Conservation (phyloP, 192 early-diverging fungal genomes). For the Coemansia sp. region DNA sequence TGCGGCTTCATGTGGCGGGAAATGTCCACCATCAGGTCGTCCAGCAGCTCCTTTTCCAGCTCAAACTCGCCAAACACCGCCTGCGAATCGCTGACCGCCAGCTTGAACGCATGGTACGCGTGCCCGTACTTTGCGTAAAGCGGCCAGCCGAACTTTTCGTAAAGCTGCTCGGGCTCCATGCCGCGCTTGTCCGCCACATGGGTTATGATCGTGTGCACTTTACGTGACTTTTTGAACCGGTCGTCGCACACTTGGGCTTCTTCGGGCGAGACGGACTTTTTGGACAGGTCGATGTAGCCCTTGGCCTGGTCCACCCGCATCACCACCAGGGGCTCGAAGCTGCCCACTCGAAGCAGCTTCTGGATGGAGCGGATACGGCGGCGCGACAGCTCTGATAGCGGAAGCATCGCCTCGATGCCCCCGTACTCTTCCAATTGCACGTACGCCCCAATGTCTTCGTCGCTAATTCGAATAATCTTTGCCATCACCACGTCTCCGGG, state of each 20-base stretch:
- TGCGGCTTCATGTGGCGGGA: slow-evolving; percentile 91
- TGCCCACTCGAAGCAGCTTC: slow-evolving; percentile 89
- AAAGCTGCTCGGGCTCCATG: slow-evolving; percentile 78
- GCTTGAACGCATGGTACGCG: slow-evolving; percentile 96
- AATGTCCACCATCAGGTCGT: slow-evolving; percentile 82
- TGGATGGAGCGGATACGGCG: slow-evolving; percentile 95
- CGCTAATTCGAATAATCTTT: slow-evolving; percentile 86
- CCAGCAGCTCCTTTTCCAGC: slow-evolving; percentile 59
- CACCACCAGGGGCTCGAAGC: slow-evolving; percentile 90
- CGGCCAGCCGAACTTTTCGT: slow-evolving; percentile 87
- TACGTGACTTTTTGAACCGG: slow-evolving; percentile 90
- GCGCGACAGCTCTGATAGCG: slow-evolving; percentile 87
- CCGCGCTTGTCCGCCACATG: slow-evolving; percentile 81
- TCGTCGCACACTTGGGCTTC: slow-evolving; percentile 90
- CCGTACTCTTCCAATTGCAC: slow-evolving; percentile 94
- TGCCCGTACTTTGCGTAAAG: slow-evolving; percentile 94
- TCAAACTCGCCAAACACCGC: slow-evolving; percentile 79
- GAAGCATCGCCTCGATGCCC: slow-evolving; percentile 97
- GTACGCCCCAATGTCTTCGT: slow-evolving; percentile 89
- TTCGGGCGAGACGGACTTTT: slow-evolving; percentile 86
- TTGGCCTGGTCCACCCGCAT: slow-evolving; percentile 96
- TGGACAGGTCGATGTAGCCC: slow-evolving; percentile 98
- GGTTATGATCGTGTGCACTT: slow-evolving; percentile 52
- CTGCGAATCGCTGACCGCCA: slow-evolving; percentile 82
- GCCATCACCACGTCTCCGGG: slow-evolving; percentile 96